phyloP scores from a whole-genome alignment of 2,329 filamentous ascomycete genomes.

The Diaporthe helianthi region DNA sequence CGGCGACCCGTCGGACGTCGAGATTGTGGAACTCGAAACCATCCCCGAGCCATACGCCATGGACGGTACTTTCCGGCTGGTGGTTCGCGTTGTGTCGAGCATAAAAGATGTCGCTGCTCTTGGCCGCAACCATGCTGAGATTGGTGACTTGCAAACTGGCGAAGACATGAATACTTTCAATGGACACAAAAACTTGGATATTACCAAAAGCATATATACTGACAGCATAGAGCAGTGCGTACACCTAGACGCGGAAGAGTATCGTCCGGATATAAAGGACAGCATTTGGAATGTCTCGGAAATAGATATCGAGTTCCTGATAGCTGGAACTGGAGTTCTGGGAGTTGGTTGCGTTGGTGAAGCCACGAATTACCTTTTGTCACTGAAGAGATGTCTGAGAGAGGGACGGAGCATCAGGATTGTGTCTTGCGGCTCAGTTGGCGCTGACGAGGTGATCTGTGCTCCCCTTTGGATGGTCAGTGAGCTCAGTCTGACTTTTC shows the following conservation, averaged over 20 bases:
- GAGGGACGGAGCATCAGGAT: neutral
- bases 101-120: neutral
- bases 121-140: neutral
- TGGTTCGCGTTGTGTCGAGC: constrained; percentile 3
- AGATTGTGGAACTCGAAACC: constrained; percentile 6
- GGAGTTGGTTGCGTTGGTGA: constrained; percentile 11
- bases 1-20: neutral
- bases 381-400: neutral
- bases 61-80: neutral
- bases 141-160: too few species aligned
- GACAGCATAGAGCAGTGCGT: neutral
- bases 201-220: too few species aligned
- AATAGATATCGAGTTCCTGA: neutral
- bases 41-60: constrained; percentile 9
- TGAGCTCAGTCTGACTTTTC: neutral
- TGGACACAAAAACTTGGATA: neutral
- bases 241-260: neutral
- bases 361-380: neutral
- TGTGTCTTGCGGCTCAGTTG: neutral
- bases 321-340: constrained; percentile 6
- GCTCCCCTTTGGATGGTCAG: neutral
- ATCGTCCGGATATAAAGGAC: neutral
- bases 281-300: neutral
- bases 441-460: neutral
- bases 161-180: neutral